Percentiles rank a stretch among this genome's conserved stretches.
These are phyloP conservation scores for Isabelozyma rhagii DNA, from an alignment of 805 yeast species.

Conservation along the genomic window DNA sequence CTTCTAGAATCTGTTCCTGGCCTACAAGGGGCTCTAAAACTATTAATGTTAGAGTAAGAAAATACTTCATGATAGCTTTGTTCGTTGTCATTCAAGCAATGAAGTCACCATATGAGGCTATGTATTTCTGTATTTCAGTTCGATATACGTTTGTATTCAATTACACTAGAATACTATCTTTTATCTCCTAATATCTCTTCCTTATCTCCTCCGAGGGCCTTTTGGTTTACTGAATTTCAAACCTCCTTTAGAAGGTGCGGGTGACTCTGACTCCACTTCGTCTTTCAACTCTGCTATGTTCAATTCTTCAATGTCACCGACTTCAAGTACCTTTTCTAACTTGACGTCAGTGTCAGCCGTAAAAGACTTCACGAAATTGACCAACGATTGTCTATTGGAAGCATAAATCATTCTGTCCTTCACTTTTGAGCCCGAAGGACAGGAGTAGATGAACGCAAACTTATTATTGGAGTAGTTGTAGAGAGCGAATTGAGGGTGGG, in stretches of 20 bases:
- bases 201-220: slow-evolving; percentile 58
- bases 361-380: slow-evolving; percentile 43
- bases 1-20: no score
- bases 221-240: slow-evolving; percentile 56
- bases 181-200: not conserved
- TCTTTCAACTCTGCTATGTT: slow-evolving; percentile 49
- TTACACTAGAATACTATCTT: no score
- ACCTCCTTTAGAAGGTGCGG: slow-evolving; percentile 4
- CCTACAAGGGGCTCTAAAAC: no score
- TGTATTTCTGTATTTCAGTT: not conserved
- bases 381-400: slow-evolving; percentile 63
- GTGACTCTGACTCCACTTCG: slow-evolving; percentile 10
- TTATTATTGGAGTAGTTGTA: slow-evolving; percentile 39
- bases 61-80: no score
- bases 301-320: slow-evolving; percentile 70
- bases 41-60: no score
- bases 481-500: slow-evolving; percentile 58
- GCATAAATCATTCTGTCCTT: slow-evolving; percentile 93
- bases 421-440: slow-evolving; percentile 88
- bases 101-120: not conserved
- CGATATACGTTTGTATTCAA: no score
- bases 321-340: slow-evolving; percentile 54
- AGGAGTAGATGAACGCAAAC: slow-evolving; percentile 69
- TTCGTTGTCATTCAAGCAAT: no score
- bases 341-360: slow-evolving; percentile 22